Evolutionary conservation across 257 asterid genomes (phyloP), one percentile per base, ranked within the genome.

Genomic region (Anisodus acutangulus): DNA sequence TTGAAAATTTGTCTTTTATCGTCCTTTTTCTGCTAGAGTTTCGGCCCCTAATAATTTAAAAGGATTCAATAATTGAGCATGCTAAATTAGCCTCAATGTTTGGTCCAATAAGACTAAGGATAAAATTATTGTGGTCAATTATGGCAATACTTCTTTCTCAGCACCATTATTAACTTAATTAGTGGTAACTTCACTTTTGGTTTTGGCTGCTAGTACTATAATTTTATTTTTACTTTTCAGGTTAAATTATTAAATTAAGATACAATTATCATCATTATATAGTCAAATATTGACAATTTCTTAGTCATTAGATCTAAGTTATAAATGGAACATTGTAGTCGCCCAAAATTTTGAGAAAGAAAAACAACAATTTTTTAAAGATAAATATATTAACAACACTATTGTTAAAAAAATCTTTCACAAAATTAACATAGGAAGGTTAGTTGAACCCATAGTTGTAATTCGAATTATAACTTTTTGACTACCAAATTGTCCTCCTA

Each of bases 41-140:
- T 76, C 55, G 63, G 8, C 13, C 81, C 19, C 57, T 72, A 51
- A 76, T 51, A 22, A 51, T 76, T 76, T 51, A 22, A 51, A 76
- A 51, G 11, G 19, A 71, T 26, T 76, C 63, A 76, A 76, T 76
- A 76, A 76, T 76, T 76, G 81, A 76, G 81, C 81, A 76, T 76
- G 81, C 81, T 76, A 76, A 76, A 76, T 76, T 51, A 53, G 45
- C 81, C 47, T 51, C 63, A 22, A 51, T 51, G 19, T 76, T 22
- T 76, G 62, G 81, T 51, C 45, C 81, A 49, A 51, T 76, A 9
- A 22, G n/a, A 76, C 81, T 26, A 51, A 51, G 8, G 60, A 68
- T 72, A 47, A 72, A 72, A 72, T 72, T 47, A 72, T 72, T 72
- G 80, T 47, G 39, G 47, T 76, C 62, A 76, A 76, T 76, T 6